Evolutionary conservation across 106 monocot genomes (phyloP).

Genomic region (Dendrobium catenatum): DNA sequence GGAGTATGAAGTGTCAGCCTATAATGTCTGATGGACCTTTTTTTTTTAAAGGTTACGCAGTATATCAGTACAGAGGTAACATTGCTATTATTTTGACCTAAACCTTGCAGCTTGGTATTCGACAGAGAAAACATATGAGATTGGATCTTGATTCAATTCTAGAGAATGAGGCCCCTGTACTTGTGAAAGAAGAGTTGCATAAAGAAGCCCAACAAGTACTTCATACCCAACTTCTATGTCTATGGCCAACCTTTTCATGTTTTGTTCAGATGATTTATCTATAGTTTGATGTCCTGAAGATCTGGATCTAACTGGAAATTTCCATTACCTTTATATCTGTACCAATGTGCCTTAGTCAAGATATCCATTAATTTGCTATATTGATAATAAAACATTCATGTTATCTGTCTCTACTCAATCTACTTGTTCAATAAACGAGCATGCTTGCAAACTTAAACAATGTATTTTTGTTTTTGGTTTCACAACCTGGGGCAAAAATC

Average conservation of each 20-base stretch:
- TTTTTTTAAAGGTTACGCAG: slow-evolving; percentile 1
- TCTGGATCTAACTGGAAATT: no score
- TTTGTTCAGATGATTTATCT: no score
- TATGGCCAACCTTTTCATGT: neutral
- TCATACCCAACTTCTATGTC: neutral
- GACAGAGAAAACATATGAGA: neutral
- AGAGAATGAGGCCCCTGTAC: neutral
- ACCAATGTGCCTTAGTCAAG: no score
- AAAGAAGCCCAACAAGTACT: neutral
- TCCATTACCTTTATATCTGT: no score
- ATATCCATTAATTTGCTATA: no score
- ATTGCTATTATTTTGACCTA: slow-evolving; percentile 7
- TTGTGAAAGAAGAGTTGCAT: neutral
- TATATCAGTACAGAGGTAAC: neutral
- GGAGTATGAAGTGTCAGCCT: slow-evolving; percentile 47
- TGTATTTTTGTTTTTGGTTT: no score
- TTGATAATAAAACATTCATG: no score
- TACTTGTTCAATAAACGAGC: no score
- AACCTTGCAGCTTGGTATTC: slow-evolving; percentile 3
- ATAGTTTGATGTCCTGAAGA: no score
- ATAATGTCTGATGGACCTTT: neutral
- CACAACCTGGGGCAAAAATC: no score
- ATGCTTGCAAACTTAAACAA: no score
- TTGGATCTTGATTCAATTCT: neutral
- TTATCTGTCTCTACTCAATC: no score